These are phyloP conservation scores for Breviolum minutum DNA, from an alignment of 73 alveolate species.

Conservation along the genomic window DNA sequence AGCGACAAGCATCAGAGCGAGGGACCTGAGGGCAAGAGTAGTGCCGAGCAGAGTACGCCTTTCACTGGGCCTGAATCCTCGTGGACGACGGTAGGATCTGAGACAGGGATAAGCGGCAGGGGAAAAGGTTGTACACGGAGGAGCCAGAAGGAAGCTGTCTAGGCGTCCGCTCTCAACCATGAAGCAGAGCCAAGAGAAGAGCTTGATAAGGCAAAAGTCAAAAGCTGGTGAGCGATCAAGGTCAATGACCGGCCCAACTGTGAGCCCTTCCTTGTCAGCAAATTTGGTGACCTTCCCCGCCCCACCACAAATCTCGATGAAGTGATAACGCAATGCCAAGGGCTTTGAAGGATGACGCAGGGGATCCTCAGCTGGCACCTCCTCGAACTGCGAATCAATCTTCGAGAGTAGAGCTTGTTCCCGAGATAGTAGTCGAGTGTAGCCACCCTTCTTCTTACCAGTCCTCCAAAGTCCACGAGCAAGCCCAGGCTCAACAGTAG, in stretches of 20 bases:
- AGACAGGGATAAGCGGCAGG: background rate
- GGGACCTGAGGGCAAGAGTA: background rate
- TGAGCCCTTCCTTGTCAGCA: background rate
- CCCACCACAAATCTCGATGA: slow-evolving; percentile 1
- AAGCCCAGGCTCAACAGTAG: background rate
- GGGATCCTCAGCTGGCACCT: background rate
- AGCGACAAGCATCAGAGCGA: background rate
- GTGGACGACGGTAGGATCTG: background rate
- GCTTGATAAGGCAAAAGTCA: background rate
- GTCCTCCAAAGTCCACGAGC: slow-evolving; percentile 3
- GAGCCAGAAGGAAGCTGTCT: background rate
- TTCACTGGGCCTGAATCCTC: background rate
- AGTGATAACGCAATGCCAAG: background rate
- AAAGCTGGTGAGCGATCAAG: background rate
- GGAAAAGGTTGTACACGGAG: background rate
- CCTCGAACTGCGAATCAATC: background rate
- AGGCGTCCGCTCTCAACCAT: background rate
- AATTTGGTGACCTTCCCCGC: background rate
- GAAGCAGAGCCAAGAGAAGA: background rate
- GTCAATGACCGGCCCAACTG: background rate
- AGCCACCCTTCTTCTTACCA: background rate
- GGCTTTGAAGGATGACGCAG: background rate
- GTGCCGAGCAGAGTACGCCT: background rate
- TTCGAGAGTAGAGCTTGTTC: background rate
- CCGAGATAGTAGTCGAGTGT: background rate